A percentile compares a stretch with the other conserved stretches of the same genome.
These are phyloP conservation scores for Colletotrichum sublineola DNA, from an alignment of 2,329 filamentous ascomycete genomes.

Conservation along the genomic window DNA sequence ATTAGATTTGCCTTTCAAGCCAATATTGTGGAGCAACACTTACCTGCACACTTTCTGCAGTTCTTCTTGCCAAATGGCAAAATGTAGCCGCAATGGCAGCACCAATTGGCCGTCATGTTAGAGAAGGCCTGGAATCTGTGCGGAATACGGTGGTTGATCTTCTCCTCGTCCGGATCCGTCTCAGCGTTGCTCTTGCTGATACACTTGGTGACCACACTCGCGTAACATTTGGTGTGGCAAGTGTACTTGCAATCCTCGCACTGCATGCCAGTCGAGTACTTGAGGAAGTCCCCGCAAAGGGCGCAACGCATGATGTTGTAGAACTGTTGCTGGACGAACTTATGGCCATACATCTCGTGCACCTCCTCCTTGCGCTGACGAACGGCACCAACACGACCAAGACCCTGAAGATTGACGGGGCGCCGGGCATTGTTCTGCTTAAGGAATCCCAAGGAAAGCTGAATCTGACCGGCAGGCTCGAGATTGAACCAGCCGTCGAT, in stretches of 20 bases:
- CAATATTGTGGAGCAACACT: slow-evolving; percentile 46
- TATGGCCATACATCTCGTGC: slow-evolving; percentile 99
- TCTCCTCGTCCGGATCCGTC: slow-evolving; percentile 97
- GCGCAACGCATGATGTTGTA: slow-evolving; percentile 99
- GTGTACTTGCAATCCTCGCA: slow-evolving; percentile 99
- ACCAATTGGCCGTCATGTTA: slow-evolving; percentile 99
- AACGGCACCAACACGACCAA: slow-evolving; percentile 95
- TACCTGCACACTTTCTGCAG: slow-evolving; percentile 90
- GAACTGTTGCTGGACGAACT: slow-evolving; percentile 98
- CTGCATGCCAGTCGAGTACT: slow-evolving; percentile 98
- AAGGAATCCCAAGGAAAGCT: slow-evolving; percentile 90
- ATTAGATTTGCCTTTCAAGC: slow-evolving; percentile 46
- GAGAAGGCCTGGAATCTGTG: slow-evolving; percentile 97
- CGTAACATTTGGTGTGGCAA: slow-evolving; percentile 97
- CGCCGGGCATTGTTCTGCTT: slow-evolving; percentile 89
- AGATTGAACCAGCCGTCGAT: slow-evolving; percentile 98
- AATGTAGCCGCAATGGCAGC: slow-evolving; percentile 98
- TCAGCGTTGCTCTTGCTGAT: slow-evolving; percentile 99
- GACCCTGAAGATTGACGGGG: slow-evolving; percentile 87
- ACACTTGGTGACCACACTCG: slow-evolving; percentile 97
- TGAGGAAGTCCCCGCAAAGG: slow-evolving; percentile 96
- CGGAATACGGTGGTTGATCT: slow-evolving; percentile 99
- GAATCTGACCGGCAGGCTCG: slow-evolving; percentile 92
- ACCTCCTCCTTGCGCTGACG: slow-evolving; percentile 98
- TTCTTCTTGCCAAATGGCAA: slow-evolving; percentile 96